Conservation (phyloP, 176 grass and related monocot genomes). For the Echinochloa phyllopogon region DNA sequence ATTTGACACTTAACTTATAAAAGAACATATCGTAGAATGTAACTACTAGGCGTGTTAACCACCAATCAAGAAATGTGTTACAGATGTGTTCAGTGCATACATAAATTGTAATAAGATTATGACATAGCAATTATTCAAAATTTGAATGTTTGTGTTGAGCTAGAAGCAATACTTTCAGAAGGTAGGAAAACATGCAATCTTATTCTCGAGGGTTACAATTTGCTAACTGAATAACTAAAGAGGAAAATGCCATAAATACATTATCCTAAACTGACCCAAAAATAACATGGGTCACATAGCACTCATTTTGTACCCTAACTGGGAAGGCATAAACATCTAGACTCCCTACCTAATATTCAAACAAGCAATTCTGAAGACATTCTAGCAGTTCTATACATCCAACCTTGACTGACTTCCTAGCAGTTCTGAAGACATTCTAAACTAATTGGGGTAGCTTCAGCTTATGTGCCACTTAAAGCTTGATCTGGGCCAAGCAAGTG, state of each 20-base stretch:
- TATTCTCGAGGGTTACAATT: neutral
- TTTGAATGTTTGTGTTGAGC: neutral
- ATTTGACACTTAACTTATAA: neutral
- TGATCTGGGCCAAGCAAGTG: neutral
- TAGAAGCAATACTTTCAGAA: neutral
- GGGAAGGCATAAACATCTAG: neutral
- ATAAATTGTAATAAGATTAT: neutral
- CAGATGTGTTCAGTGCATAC: neutral
- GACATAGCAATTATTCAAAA: neutral
- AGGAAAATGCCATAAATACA: neutral
- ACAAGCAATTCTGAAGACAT: neutral
- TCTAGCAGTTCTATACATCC: neutral
- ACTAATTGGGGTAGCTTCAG: neutral
- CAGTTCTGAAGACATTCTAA: neutral
- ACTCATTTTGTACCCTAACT: neutral
- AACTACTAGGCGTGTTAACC: neutral
- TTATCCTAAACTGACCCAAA: neutral
- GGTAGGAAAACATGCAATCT: neutral
- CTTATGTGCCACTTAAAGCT: neutral
- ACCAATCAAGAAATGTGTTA: neutral
- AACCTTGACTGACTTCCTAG: neutral
- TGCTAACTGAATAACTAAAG: neutral
- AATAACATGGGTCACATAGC: neutral
- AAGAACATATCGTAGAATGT: neutral
- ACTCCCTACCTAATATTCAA: neutral